Percentiles rank a stretch among this genome's conserved stretches.
These are phyloP conservation scores for Wickerhamomyces bovis DNA, from an alignment of 805 yeast species.

Conservation along the genomic window DNA sequence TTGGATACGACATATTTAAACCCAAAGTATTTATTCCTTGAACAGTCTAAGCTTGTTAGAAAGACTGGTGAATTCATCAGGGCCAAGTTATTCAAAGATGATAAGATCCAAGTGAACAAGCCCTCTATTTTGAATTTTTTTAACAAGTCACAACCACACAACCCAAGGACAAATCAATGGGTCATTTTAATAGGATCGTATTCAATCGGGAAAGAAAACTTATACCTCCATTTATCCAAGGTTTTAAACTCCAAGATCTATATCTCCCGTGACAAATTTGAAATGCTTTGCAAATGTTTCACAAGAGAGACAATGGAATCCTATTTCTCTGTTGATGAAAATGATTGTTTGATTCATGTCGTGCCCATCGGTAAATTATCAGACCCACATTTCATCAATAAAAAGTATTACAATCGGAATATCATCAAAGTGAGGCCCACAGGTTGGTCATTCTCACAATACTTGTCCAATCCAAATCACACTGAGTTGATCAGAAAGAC, in stretches of 20 bases:
- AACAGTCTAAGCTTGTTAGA: slow-evolving; percentile 62
- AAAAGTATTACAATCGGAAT: slow-evolving; percentile 11
- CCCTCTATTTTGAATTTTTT: slow-evolving; percentile 31
- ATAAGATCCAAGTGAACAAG: slow-evolving; percentile 20
- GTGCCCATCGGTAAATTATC: slow-evolving; percentile 59
- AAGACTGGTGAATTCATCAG: slow-evolving; percentile 49
- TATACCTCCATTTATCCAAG: slow-evolving; percentile 64
- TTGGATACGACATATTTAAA: slow-evolving; percentile 88
- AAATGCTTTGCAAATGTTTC: slow-evolving; percentile 5
- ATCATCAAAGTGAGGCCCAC: slow-evolving; percentile 80
- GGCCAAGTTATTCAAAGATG: slow-evolving; percentile 11
- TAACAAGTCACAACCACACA: slow-evolving; percentile 9
- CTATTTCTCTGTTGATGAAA: slow-evolving; percentile 1
- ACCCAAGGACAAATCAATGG: slow-evolving; percentile 23
- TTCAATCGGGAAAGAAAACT: slow-evolving; percentile 85
- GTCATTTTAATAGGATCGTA: slow-evolving; percentile 76
- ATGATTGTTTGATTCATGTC: slow-evolving; percentile 51
- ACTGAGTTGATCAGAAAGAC: background rate
- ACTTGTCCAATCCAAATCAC: slow-evolving; percentile 1
- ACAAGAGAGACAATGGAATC: background rate
- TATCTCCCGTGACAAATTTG: slow-evolving; percentile 32
- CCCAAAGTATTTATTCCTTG: slow-evolving; percentile 70
- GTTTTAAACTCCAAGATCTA: slow-evolving; percentile 47
- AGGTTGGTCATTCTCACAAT: slow-evolving; percentile 70
- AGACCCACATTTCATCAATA: slow-evolving; percentile 26